Evolutionary conservation across 441 rosid genomes (phyloP).

Genomic region (Populus hybrid): DNA sequence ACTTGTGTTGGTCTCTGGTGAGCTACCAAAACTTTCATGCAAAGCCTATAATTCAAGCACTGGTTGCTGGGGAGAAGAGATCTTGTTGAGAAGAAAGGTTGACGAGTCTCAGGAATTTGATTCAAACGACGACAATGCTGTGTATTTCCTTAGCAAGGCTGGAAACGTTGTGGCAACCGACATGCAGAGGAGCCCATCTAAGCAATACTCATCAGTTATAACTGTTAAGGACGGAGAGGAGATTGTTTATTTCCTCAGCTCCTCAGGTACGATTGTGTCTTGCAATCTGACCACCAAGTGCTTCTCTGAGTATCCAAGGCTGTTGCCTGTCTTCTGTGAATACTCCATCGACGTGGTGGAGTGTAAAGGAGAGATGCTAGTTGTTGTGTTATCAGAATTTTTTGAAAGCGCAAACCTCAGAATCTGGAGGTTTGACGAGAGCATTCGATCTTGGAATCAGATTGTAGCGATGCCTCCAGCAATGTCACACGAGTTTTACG

Average conservation of each 20-base stretch:
- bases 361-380: conserved; percentile 64
- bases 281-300: conserved; percentile 50
- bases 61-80: conserved; percentile 55
- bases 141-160: conserved; percentile 77
- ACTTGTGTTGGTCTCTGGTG: conserved; percentile 63
- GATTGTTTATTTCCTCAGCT: conserved; percentile 63
- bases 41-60: conserved; percentile 43
- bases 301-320: conserved; percentile 67
- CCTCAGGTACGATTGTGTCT: conserved; percentile 60
- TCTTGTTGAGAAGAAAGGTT: conserved; percentile 31
- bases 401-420: conserved; percentile 74
- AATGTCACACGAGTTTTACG: conserved; percentile 76
- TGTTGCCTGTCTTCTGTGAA: conserved; percentile 62
- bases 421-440: conserved; percentile 64
- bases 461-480: conserved; percentile 77
- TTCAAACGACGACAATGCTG: conserved; percentile 34
- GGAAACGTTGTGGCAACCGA: conserved; percentile 71
- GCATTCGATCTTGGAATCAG: conserved; percentile 52
- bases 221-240: conserved; percentile 47
- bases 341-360: conserved; percentile 84
- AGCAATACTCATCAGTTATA: conserved; percentile 76
- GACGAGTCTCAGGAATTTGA: conserved; percentile 34
- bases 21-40: conserved; percentile 51
- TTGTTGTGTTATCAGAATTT: conserved; percentile 68
- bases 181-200: conserved; percentile 79